These are phyloP conservation scores for Penicillium sp. DNA, from an alignment of 2,329 filamentous ascomycete species.

Conservation along the genomic window DNA sequence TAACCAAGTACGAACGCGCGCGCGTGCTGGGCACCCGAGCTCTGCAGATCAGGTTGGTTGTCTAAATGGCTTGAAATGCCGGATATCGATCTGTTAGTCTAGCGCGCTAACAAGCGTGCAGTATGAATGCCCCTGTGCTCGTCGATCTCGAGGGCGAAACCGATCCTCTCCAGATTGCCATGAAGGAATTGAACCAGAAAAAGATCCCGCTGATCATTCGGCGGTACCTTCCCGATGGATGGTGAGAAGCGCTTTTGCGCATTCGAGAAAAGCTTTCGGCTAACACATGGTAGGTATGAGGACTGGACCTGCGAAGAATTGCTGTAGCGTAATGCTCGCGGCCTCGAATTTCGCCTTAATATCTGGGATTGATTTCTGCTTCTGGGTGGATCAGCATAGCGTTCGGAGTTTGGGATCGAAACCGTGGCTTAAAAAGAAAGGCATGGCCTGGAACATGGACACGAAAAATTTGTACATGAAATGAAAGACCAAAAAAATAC, in stretches of 20 bases:
- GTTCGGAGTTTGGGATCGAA: slow-evolving; percentile 38
- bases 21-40: slow-evolving; percentile 89
- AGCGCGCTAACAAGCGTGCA: slow-evolving; percentile 36
- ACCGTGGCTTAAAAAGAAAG: slow-evolving; percentile 19
- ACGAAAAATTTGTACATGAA: slow-evolving; percentile 19
- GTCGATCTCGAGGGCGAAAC: slow-evolving; percentile 97
- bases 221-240: slow-evolving; percentile 93
- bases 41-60: slow-evolving; percentile 86
- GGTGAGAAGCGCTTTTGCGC: slow-evolving; percentile 52
- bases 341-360: too few species aligned
- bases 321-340: slow-evolving; percentile 43
- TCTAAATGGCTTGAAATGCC: background rate
- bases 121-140: slow-evolving; percentile 95
- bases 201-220: slow-evolving; percentile 96
- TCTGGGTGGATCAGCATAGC: slow-evolving; percentile 35
- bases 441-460: slow-evolving; percentile 13
- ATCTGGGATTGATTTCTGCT: slow-evolving; percentile 16
- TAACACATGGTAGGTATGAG: slow-evolving; percentile 63
- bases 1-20: slow-evolving; percentile 98
- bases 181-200: slow-evolving; percentile 96
- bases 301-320: slow-evolving; percentile 99
- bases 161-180: slow-evolving; percentile 91
- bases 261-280: background rate
- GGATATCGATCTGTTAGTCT: background rate
- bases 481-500: slow-evolving; percentile 20